A percentile compares a stretch with the other conserved stretches of the same genome.
These are phyloP conservation scores for Penicillium salamii DNA, from an alignment of 495 filamentous ascomycete species.

Conservation along the genomic window DNA sequence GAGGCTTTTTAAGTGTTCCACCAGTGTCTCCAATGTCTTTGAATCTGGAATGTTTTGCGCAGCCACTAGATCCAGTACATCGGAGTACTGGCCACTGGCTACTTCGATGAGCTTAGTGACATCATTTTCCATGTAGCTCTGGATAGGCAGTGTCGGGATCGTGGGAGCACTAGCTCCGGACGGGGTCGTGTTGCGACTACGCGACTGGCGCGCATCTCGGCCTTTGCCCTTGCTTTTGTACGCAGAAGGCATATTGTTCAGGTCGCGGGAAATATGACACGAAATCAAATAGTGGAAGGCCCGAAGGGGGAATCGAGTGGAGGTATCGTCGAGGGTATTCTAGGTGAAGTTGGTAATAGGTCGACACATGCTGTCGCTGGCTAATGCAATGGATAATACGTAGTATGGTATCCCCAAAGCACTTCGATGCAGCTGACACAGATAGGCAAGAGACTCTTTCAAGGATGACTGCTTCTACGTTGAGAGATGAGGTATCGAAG, in stretches of 20 bases:
- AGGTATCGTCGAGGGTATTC: constrained; percentile 2
- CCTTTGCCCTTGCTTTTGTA: constrained; percentile 74
- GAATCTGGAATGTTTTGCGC: constrained; percentile 71
- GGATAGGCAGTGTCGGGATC: constrained; percentile 50
- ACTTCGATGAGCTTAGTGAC: constrained; percentile 60
- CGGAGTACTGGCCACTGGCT: constrained; percentile 62
- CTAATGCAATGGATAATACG: neutral
- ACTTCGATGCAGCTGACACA: neutral
- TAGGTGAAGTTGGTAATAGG: neutral
- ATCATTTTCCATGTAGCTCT: constrained; percentile 58
- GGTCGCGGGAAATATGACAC: neutral
- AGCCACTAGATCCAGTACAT: constrained; percentile 66
- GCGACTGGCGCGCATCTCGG: constrained; percentile 67
- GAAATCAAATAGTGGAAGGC: neutral
- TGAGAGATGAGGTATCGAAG: neutral
- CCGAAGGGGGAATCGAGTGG: neutral
- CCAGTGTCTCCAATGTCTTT: constrained; percentile 65
- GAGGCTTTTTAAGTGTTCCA: constrained; percentile 63
- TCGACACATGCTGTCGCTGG: constrained; percentile 6
- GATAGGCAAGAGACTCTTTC: neutral
- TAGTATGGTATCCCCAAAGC: neutral
- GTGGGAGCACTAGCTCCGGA: constrained; percentile 50
- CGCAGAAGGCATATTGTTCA: constrained; percentile 42
- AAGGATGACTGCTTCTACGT: neutral
- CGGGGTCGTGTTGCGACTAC: constrained; percentile 84